These are phyloP conservation scores for Cynanchum wilfordii DNA, from an alignment of 257 asterid species.

Conservation along the genomic window DNA sequence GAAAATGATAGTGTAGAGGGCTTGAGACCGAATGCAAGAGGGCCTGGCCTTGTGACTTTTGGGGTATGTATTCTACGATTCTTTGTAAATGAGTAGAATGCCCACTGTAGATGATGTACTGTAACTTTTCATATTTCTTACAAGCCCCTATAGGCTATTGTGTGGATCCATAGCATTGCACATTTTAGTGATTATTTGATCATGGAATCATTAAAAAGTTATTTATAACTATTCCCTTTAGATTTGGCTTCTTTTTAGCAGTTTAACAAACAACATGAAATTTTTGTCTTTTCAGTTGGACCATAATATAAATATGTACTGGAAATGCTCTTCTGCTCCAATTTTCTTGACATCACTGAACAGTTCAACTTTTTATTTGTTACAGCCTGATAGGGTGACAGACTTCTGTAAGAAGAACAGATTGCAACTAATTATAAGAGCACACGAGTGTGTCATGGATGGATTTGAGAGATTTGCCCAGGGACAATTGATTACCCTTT, in stretches of 20 bases:
- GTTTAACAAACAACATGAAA: not conserved
- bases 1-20: constrained; percentile 98
- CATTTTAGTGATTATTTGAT: not conserved
- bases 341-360: not conserved
- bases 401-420: constrained; percentile 95
- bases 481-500: constrained; percentile 94
- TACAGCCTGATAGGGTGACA: constrained; percentile 97
- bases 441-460: constrained; percentile 99
- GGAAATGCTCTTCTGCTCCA: not conserved
- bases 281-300: not conserved
- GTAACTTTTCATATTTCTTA: constrained; percentile 1
- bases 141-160: not conserved
- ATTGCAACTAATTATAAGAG: constrained; percentile 87
- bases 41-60: constrained; percentile 97
- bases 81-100: not conserved
- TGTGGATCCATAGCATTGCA: not conserved
- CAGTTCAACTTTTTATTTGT: constrained; percentile 3
- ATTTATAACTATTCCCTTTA: not conserved
- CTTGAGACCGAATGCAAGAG: constrained; percentile 98
- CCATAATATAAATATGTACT: not conserved
- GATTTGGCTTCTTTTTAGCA: not conserved
- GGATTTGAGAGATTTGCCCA: constrained; percentile 98
- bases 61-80: constrained; percentile 54
- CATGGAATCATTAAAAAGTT: not conserved
- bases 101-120: not conserved